These are phyloP conservation scores for Naganishia friedmannii DNA, from an alignment of 768 basidiomycete species.

Conservation along the genomic window DNA sequence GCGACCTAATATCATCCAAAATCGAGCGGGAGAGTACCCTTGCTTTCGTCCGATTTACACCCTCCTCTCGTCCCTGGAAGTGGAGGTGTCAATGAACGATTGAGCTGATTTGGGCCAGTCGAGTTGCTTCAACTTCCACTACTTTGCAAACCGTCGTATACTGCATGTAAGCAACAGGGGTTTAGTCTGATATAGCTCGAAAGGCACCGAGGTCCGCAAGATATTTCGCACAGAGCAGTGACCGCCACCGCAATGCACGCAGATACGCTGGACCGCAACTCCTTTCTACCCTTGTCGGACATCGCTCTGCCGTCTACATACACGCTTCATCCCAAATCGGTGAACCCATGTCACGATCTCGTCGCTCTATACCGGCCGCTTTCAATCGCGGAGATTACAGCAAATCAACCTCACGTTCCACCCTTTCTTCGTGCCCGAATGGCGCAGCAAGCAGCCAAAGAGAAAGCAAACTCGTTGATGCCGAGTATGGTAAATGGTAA, in stretches of 20 bases:
- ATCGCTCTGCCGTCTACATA: conserved; percentile 10
- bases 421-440: conserved; percentile 6
- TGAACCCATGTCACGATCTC: conserved; percentile 17
- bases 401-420: conserved; percentile 19
- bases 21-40: not conserved
- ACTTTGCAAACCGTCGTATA: not conserved
- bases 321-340: conserved; percentile 12
- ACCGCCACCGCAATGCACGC: not conserved
- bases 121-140: not conserved
- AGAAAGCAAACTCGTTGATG: conserved; percentile 12
- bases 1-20: no score
- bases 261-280: conserved; percentile 1
- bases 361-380: conserved; percentile 17
- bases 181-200: no score
- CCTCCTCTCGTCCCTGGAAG: not conserved
- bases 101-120: no score
- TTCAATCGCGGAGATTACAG: not conserved
- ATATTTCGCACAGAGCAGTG: not conserved
- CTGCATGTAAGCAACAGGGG: no score
- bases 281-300: conserved; percentile 11
- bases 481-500: conserved; percentile 23
- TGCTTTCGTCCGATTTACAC: no score
- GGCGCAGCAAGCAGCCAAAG: conserved; percentile 19
- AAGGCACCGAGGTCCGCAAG: not conserved
- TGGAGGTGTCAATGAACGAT: not conserved